These are phyloP conservation scores for Warburgia ugandensis DNA, from an alignment of 164 flowering plant species.

Conservation along the genomic window DNA sequence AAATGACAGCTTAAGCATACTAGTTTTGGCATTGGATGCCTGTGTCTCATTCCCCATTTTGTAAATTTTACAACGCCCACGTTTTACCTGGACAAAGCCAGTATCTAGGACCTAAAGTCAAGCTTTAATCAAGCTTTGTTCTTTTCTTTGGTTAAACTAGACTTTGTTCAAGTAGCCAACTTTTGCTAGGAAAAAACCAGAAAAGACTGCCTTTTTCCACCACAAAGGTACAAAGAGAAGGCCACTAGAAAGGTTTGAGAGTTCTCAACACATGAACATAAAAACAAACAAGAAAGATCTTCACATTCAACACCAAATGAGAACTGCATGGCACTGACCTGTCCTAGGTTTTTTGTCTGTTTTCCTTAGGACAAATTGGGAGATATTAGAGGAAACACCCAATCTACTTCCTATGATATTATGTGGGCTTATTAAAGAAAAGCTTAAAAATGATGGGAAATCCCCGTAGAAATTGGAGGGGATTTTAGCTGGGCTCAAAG, in stretches of 20 bases:
- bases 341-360: constrained; percentile 9
- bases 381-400: constrained; percentile 5
- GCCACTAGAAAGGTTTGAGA: background rate
- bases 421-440: background rate
- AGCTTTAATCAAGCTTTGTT: no score
- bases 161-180: no score
- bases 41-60: no score
- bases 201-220: background rate
- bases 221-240: background rate
- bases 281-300: constrained; percentile 6
- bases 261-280: background rate
- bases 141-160: no score
- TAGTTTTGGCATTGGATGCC: no score
- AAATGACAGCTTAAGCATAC: no score
- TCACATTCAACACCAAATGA: background rate
- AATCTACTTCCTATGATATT: constrained; percentile 4
- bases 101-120: no score
- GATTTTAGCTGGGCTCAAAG: background rate
- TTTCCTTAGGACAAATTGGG: constrained; percentile 10
- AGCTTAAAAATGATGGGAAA: background rate
- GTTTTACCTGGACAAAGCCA: background rate
- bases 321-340: background rate
- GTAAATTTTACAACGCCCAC: no score
- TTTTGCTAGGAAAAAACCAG: no score
- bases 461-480: background rate